Evolutionary conservation across 192 early-diverging fungal genomes (phyloP), one percentile per base, ranked within the genome.

Genomic region (Oehlia diaphana): DNA sequence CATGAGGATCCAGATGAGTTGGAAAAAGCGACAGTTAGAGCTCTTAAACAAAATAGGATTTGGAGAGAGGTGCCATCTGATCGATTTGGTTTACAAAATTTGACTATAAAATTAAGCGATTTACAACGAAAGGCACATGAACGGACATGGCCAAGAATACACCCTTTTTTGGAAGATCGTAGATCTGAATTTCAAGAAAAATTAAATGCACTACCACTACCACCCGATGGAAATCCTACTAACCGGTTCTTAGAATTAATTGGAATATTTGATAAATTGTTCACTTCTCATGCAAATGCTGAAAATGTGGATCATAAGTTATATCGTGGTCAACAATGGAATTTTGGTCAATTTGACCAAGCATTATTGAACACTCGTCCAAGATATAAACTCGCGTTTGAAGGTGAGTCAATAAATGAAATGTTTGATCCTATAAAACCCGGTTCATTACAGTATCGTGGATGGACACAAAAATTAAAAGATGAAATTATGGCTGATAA

Each of bases 321-420:
- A 12, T 65, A 65, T 28, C 64, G 64, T 65, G 64, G 64, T 0
- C 64, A 65, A 28, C 64, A 65, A 31, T 65, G 64, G 64, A 65
- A 65, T 26, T 65, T 65, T 31, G 64, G 64, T 4, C 23, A 65
- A 65, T 65, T 65, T 26, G 64, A 65, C 7, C n/a, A 31, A 65
- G 64, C 28, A 28, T 65, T 65, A 14, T 31, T 65, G 23, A 65
- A 65, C 31, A 65, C 64, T 65, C 64, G 64, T 31, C 64, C 64
- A 28, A 28, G n/a, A 28, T 65, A 31, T 65, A 28, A 65, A 23
- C 28, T 65, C 9, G 10, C 64, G 28, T 28, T 28, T 65, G 64
- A 31, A 0, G 4, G 4, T 31, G 23, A 65, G 3, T 0, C 12
- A 31, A 65, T 28, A 1, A 65, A 65, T 12, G 23, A 65, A 0